A percentile compares a stretch with the other conserved stretches of the same genome.
phyloP scores from a whole-genome alignment of 495 filamentous ascomycete genomes.

The Penicillium pancosmium region DNA sequence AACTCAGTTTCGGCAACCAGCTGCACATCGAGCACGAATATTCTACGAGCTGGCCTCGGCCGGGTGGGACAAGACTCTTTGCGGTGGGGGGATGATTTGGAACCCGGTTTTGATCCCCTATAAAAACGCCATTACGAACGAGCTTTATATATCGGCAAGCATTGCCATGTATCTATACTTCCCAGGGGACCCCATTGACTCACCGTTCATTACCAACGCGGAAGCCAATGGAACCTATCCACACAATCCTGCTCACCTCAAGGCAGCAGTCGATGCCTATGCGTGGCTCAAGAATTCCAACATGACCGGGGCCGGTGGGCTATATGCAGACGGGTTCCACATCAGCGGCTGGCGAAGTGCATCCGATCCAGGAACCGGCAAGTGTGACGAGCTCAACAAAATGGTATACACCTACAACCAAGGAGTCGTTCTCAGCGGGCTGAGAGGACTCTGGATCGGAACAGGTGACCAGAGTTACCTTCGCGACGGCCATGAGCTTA shows the following conservation, averaged over 20 bases:
- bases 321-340: constrained; percentile 92
- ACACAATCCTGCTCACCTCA: constrained; percentile 67
- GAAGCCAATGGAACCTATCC: constrained; percentile 32
- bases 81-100: constrained; percentile 93
- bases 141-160: constrained; percentile 82
- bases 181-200: constrained; percentile 73
- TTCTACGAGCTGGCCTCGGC: constrained; percentile 82
- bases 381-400: constrained; percentile 79
- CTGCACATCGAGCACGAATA: constrained; percentile 82
- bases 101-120: constrained; percentile 80
- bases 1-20: constrained; percentile 71
- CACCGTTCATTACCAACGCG: constrained; percentile 58
- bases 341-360: constrained; percentile 64
- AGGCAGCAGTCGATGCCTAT: constrained; percentile 76
- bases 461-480: constrained; percentile 71
- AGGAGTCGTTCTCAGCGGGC: constrained; percentile 85
- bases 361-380: constrained; percentile 49
- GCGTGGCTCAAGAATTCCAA: constrained; percentile 74
- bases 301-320: constrained; percentile 79
- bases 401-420: constrained; percentile 98
- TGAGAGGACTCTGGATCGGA: constrained; percentile 75
- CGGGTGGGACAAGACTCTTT: constrained; percentile 84
- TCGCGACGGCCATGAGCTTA: constrained; percentile 73
- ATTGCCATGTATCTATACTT: constrained; percentile 91
- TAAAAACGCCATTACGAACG: constrained; percentile 97